These are phyloP conservation scores for Colletotrichum tofieldiae DNA, from an alignment of 2,329 filamentous ascomycete species.

Conservation along the genomic window DNA sequence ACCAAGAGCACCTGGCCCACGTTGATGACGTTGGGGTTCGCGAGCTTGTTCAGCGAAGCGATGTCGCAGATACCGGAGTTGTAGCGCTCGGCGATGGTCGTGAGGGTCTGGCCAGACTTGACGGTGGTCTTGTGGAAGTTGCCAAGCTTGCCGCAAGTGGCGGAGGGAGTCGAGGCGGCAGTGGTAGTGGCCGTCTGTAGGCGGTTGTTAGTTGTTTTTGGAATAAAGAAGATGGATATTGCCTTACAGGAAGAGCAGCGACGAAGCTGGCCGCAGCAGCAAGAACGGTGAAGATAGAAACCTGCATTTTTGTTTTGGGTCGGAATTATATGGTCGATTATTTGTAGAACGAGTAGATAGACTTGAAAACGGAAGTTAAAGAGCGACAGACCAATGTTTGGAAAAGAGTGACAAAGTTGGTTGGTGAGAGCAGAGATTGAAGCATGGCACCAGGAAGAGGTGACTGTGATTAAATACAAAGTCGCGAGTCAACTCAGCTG, in stretches of 20 bases:
- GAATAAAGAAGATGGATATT: neutral
- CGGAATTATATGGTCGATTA: neutral
- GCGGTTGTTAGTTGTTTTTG: neutral
- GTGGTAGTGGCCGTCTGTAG: neutral
- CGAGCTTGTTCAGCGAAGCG: constrained; percentile 20
- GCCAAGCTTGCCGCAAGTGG: constrained; percentile 14
- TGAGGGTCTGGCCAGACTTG: constrained; percentile 19
- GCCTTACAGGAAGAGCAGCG: constrained; percentile 20
- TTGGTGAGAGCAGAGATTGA: neutral
- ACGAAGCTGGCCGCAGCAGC: constrained; percentile 20
- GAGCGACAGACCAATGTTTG: neutral
- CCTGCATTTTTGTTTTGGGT: constrained; percentile 11
- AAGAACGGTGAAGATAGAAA: constrained; percentile 25
- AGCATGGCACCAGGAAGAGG: neutral
- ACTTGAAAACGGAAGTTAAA: neutral
- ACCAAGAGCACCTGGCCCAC: constrained; percentile 13
- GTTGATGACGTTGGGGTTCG: constrained; percentile 24
- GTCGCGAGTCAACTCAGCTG: neutral
- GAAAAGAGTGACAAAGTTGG: constrained; percentile 15
- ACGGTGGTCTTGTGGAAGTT: constrained; percentile 28
- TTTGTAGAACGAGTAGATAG: neutral
- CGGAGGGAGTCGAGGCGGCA: neutral
- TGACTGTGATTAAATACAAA: neutral
- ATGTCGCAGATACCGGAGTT: constrained; percentile 35
- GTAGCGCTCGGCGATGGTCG: constrained; percentile 18